A percentile compares a stretch with the other conserved stretches of the same genome.
Conservation (phyloP, 2,329 filamentous ascomycete species). For the Fusarium sp. region DNA sequence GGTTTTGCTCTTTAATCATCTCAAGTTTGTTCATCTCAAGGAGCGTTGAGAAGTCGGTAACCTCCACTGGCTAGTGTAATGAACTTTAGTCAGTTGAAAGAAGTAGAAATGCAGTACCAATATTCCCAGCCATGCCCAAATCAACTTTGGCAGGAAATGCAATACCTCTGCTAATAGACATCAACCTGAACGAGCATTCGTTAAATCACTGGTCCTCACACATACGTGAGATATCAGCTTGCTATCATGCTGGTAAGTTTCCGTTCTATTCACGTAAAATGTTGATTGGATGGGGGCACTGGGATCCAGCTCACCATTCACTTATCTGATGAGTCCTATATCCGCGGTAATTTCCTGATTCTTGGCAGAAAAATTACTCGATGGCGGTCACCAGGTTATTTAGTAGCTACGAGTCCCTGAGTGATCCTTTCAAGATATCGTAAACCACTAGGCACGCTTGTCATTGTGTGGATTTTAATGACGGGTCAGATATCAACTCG, state of each 20-base stretch:
- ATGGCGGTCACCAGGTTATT: neutral
- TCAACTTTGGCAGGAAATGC: neutral
- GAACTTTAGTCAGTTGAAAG: neutral
- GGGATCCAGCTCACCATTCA: neutral
- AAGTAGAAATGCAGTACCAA: neutral
- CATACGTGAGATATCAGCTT: neutral
- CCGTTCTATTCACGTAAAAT: neutral
- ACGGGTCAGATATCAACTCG: neutral
- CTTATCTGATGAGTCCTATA: neutral
- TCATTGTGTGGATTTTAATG: too few species aligned
- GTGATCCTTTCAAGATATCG: neutral
- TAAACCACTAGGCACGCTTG: neutral
- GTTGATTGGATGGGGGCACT: neutral
- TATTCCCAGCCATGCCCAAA: neutral
- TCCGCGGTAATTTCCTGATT: neutral
- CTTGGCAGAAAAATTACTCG: neutral
- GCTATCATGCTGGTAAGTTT: neutral
- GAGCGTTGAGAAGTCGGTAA: neutral
- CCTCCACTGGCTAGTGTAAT: neutral
- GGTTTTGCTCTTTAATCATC: neutral
- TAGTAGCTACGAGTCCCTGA: neutral
- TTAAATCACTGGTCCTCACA: neutral
- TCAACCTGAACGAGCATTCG: neutral
- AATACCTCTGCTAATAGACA: neutral
- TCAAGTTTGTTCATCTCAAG: too few species aligned